These are phyloP conservation scores for Ceratobasidium sp. DNA, from an alignment of 1,284 basidiomycete genomes.

Conservation along the genomic window DNA sequence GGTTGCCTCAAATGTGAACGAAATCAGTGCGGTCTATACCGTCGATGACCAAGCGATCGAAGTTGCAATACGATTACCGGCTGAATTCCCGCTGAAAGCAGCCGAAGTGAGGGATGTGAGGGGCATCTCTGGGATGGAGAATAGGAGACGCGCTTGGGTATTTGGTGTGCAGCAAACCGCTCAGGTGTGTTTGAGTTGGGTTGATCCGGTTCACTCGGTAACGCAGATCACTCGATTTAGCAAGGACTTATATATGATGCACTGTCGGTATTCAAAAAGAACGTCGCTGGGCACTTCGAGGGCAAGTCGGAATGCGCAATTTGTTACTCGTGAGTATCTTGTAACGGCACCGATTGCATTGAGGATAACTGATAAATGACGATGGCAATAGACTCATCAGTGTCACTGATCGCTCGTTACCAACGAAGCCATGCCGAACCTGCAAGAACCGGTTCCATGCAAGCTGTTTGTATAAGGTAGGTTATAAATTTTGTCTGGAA, in stretches of 20 bases:
- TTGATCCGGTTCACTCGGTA: neutral
- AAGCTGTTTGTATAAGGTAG: conserved; percentile 89
- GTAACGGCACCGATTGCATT: neutral
- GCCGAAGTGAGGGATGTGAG: conserved; percentile 91
- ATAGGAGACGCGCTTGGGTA: conserved; percentile 94
- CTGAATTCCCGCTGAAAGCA: conserved; percentile 91
- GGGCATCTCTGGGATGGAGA: conserved; percentile 90
- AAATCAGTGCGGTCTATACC: conserved; percentile 84
- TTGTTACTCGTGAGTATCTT: conserved; percentile 84
- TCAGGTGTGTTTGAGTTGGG: conserved; percentile 68
- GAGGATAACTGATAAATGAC: neutral
- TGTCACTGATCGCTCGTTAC: conserved; percentile 89
- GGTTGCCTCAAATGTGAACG: conserved; percentile 75
- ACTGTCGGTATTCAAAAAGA: conserved; percentile 94
- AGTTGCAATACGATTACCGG: conserved; percentile 88
- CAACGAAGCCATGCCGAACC: conserved; percentile 93
- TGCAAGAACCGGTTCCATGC: conserved; percentile 98
- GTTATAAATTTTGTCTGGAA: conserved; percentile 50
- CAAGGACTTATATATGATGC: conserved; percentile 95
- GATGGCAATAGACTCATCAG: conserved; percentile 83
- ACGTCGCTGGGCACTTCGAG: conserved; percentile 91
- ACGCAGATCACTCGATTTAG: conserved; percentile 60
- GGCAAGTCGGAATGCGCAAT: conserved; percentile 95
- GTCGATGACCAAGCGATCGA: conserved; percentile 95
- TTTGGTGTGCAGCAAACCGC: conserved; percentile 92